phyloP scores from a whole-genome alignment of 2,329 filamentous ascomycete genomes.

The Monilinia vaccinii-corymbosi region DNA sequence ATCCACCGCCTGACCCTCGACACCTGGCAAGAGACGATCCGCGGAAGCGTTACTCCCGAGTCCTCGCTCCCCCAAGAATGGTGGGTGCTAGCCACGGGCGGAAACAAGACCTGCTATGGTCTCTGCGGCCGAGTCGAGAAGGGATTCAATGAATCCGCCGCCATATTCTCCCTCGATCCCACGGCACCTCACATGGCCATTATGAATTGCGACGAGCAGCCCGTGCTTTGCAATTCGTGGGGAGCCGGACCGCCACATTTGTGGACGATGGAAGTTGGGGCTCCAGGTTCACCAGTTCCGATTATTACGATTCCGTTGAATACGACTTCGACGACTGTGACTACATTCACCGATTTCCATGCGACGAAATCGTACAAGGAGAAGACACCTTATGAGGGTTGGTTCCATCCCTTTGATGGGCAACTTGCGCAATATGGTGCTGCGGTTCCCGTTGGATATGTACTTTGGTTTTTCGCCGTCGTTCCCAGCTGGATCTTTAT shows the following conservation, averaged over 20 bases:
- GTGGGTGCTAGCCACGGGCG: conserved; percentile 65
- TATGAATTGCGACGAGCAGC: conserved; percentile 66
- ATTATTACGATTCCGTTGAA: conserved; percentile 60
- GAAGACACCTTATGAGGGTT: conserved; percentile 46
- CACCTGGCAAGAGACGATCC: conserved; percentile 63
- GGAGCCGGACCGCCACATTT: conserved; percentile 54
- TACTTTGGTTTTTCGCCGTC: conserved; percentile 56
- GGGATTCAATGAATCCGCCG: conserved; percentile 58
- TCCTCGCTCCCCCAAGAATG: conserved; percentile 59
- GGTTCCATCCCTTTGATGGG: conserved; percentile 71
- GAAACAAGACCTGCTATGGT: conserved; percentile 67
- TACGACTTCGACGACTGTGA: conserved; percentile 55
- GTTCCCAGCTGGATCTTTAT: conserved; percentile 71
- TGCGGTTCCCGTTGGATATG: conserved; percentile 55
- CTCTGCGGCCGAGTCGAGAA: conserved; percentile 54
- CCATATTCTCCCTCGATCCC: conserved; percentile 51
- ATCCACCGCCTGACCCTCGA: conserved; percentile 53
- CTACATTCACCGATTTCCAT: conserved; percentile 53
- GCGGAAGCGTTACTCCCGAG: conserved; percentile 48
- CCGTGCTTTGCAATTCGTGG: conserved; percentile 68
- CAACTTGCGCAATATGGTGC: conserved; percentile 52
- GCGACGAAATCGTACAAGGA: conserved; percentile 43
- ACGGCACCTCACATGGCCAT: conserved; percentile 57
- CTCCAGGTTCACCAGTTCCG: conserved; percentile 53
- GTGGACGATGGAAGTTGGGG: conserved; percentile 59